Evolutionary conservation across 1,284 basidiomycete genomes (phyloP).

Genomic region (Tilletia horrida): DNA sequence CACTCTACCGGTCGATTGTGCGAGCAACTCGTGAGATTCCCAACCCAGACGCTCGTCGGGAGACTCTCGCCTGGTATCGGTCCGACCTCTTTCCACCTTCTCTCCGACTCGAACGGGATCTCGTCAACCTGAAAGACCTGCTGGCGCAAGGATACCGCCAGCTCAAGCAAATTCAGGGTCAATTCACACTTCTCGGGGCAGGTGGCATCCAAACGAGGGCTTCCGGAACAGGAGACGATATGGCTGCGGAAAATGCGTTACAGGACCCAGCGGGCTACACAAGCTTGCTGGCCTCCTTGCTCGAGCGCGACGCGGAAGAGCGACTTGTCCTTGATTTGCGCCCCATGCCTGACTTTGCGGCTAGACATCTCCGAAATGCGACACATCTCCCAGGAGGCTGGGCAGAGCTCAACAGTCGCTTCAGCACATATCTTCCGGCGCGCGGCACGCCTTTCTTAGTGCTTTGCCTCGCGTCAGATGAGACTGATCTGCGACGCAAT

Average conservation of each 20-base stretch:
- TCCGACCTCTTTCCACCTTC: slow-evolving; percentile 7
- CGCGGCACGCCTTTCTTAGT: not conserved
- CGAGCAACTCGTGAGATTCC: slow-evolving; percentile 43
- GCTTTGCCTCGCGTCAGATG: not conserved
- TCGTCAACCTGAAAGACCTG: slow-evolving; percentile 14
- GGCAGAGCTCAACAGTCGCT: slow-evolving; percentile 14
- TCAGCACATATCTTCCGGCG: slow-evolving; percentile 13
- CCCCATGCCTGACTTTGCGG: not conserved
- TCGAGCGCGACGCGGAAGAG: not conserved
- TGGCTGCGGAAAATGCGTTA: not conserved
- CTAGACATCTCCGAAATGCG: slow-evolving; percentile 8
- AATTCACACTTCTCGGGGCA: slow-evolving; percentile 34
- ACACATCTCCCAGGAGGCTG: slow-evolving; percentile 11
- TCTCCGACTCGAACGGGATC: slow-evolving; percentile 5
- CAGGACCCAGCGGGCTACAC: slow-evolving; percentile 16
- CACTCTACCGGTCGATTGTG: slow-evolving; percentile 41
- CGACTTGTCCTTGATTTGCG: slow-evolving; percentile 10
- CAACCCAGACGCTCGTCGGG: slow-evolving; percentile 40
- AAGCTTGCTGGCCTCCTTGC: not conserved
- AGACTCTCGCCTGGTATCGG: slow-evolving; percentile 38
- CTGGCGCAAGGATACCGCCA: slow-evolving; percentile 18
- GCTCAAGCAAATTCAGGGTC: slow-evolving; percentile 39
- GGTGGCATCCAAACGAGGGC: not conserved
- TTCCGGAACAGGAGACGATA: not conserved
- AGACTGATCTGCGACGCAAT: slow-evolving; percentile 3